These are phyloP conservation scores for Letharia columbiana DNA, from an alignment of 495 filamentous ascomycete genomes.

Conservation along the genomic window DNA sequence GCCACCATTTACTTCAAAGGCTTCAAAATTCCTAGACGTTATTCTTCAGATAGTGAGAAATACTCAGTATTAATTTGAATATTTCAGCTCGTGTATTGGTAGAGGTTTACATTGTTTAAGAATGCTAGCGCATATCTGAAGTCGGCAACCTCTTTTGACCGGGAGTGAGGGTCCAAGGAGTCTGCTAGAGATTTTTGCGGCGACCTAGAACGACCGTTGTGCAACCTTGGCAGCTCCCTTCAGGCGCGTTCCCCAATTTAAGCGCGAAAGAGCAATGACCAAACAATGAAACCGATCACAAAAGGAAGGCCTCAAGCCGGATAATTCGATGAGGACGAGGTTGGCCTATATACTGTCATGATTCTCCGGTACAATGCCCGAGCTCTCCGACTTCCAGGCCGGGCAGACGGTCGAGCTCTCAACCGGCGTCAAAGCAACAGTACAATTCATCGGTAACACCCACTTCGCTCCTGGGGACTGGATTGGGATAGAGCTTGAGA, in stretches of 20 bases:
- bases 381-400: slow-evolving; percentile 32
- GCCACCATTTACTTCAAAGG: too few relatives aligned
- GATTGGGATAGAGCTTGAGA: slow-evolving; percentile 83
- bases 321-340: background rate
- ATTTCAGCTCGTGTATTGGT: too few relatives aligned
- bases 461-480: slow-evolving; percentile 75
- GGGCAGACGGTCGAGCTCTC: slow-evolving; percentile 60
- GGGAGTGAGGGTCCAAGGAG: too few relatives aligned
- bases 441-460: slow-evolving; percentile 74
- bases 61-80: too few relatives aligned
- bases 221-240: background rate
- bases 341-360: slow-evolving; percentile 12
- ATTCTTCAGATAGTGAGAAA: too few relatives aligned
- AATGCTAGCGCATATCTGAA: too few relatives aligned
- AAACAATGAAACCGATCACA: slow-evolving; percentile 6
- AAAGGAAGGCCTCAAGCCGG: background rate
- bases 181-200: background rate
- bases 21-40: too few relatives aligned
- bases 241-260: slow-evolving; percentile 1
- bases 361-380: slow-evolving; percentile 21
- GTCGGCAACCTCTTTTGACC: too few relatives aligned
- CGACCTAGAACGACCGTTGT: background rate
- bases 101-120: too few relatives aligned
- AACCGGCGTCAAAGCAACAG: slow-evolving; percentile 65
- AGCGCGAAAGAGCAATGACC: background rate